phyloP scores from a whole-genome alignment of 352 stramenopile species.

The Blastocystis sp. region DNA sequence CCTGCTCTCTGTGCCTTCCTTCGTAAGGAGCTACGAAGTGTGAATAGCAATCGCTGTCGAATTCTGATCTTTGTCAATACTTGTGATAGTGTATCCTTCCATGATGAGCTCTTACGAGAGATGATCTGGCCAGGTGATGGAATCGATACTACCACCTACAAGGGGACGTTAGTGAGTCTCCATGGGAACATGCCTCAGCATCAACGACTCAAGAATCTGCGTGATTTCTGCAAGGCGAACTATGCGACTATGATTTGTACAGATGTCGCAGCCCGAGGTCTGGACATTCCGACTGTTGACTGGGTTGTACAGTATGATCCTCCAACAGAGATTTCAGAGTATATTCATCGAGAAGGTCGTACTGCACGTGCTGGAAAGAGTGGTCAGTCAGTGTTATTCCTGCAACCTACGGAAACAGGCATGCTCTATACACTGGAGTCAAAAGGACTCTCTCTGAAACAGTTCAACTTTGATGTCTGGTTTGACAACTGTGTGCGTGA shows the following conservation, averaged over 20 bases:
- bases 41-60: slow-evolving; percentile 63
- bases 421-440: slow-evolving; percentile 85
- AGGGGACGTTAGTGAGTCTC: slow-evolving; percentile 6
- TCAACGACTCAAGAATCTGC: slow-evolving; percentile 42
- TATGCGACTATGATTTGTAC: slow-evolving; percentile 72
- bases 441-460: slow-evolving; percentile 74
- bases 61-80: slow-evolving; percentile 92
- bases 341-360: slow-evolving; percentile 78
- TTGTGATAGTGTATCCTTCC: slow-evolving; percentile 90
- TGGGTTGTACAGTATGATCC: slow-evolving; percentile 86
- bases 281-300: slow-evolving; percentile 78
- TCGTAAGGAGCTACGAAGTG: slow-evolving; percentile 32
- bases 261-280: slow-evolving; percentile 78
- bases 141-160: background rate
- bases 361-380: slow-evolving; percentile 73
- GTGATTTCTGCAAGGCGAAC: slow-evolving; percentile 36
- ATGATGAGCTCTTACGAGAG: slow-evolving; percentile 78
- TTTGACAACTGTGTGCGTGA: slow-evolving; percentile 34
- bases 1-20: slow-evolving; percentile 84
- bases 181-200: slow-evolving; percentile 51
- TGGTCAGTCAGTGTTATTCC: slow-evolving; percentile 87
- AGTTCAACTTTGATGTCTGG: slow-evolving; percentile 69
- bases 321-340: slow-evolving; percentile 76
- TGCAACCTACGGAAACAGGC: slow-evolving; percentile 86
- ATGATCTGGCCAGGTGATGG: slow-evolving; percentile 65